These are phyloP conservation scores for Hyphopichia khmerensis DNA, from an alignment of 1,139 yeast species.

Conservation along the genomic window DNA sequence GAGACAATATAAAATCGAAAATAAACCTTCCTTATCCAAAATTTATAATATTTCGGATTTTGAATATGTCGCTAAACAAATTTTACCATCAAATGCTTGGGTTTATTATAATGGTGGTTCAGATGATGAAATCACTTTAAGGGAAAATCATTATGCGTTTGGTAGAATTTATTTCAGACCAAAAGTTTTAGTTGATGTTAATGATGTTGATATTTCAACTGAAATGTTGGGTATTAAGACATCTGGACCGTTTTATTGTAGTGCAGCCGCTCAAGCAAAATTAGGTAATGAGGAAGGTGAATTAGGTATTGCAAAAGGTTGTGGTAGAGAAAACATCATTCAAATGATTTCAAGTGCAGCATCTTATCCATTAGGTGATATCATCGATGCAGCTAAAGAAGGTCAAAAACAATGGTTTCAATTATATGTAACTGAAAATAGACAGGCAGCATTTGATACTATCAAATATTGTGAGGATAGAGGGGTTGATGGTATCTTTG, in stretches of 20 bases:
- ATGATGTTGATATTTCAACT: slow-evolving; percentile 48
- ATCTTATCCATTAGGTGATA: slow-evolving; percentile 56
- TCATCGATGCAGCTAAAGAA: slow-evolving; percentile 44
- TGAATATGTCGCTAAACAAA: slow-evolving; percentile 71
- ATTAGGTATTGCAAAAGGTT: slow-evolving; percentile 48
- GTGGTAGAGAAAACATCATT: slow-evolving; percentile 43
- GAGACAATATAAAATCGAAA: slow-evolving; percentile 17
- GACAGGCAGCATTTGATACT: slow-evolving; percentile 15
- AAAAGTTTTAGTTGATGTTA: slow-evolving; percentile 63
- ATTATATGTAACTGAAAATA: slow-evolving; percentile 44
- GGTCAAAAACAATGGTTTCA: slow-evolving; percentile 39
- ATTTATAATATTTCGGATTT: slow-evolving; percentile 68
- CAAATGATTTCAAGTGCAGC: slow-evolving; percentile 61
- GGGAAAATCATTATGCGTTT: slow-evolving; percentile 83
- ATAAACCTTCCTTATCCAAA: slow-evolving; percentile 57
- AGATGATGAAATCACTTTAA: slow-evolving; percentile 81
- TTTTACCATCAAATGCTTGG: slow-evolving; percentile 72
- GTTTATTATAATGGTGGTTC: slow-evolving; percentile 84
- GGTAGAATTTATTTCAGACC: slow-evolving; percentile 83
- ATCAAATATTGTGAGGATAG: slow-evolving; percentile 18
- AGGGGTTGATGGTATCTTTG: slow-evolving; percentile 25
- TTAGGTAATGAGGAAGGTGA: slow-evolving; percentile 61
- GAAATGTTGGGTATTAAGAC: slow-evolving; percentile 49
- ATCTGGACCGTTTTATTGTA: slow-evolving; percentile 53
- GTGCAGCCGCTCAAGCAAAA: slow-evolving; percentile 58